Base-by-base conservation (phyloP, 2,329 filamentous ascomycete species). In the Ophiostoma sp. region DNA sequence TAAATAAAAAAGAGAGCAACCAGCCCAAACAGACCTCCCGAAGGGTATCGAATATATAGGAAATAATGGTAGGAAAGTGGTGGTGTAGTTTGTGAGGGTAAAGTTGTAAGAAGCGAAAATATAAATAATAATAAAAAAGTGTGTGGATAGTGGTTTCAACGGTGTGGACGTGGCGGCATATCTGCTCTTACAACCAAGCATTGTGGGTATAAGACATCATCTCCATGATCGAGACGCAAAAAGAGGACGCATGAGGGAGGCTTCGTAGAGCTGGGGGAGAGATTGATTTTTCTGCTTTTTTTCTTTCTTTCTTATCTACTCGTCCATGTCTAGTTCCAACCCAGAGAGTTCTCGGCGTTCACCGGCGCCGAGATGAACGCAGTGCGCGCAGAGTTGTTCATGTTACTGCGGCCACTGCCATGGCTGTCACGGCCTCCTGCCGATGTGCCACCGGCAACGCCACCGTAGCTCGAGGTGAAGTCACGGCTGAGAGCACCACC, bases 261-360 rank as follows among this genome's bases (percentile, higher is more conserved):
- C 62, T 39, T 36, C 20, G 20, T 27, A 41, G 35, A 65, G 35
- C 62, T 39, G 35, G 65, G 65, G 23, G 39, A 67, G 39, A 67
- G 65, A 41, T 13, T 65, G 33, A 23, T 65, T 36, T 67, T 67
- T 67, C 8, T 44, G 41, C 20, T 65, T 33, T 65, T 65, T 39
- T 39, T 8, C 20, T 66, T 39, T 8, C 20, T 66, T 66, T 39
- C 36, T 48, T 67, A 48, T 48, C 23, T 67, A 48, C 23, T 67
- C 36, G 20, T 67, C 65, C 62, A 41, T 31, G 23, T 66, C 27
- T 85, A 97, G 83, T 96, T 96, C 94, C 94, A 97, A 76, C 94
- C 94, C 74, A 97, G 86, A 68, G 93, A 96, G 85, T 97, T 97
- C 83, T 96, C 93, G 3, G 93, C 90, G 79, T 94, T 94, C 73